Evolutionary conservation across 352 stramenopile species (phyloP).

Genomic region (Phytopythium delawarense): DNA sequence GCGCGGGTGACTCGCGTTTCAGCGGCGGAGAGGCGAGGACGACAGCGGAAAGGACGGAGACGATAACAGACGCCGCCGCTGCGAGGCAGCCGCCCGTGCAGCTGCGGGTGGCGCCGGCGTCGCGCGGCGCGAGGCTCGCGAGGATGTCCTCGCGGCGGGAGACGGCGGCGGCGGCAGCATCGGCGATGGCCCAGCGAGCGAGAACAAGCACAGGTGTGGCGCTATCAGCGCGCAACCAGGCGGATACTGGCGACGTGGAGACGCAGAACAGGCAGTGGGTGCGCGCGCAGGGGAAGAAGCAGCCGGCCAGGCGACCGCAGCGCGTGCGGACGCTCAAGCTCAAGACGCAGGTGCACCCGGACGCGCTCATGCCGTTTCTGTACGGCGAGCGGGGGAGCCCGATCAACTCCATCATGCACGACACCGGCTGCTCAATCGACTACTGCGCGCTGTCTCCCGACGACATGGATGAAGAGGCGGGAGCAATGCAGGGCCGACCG

Average conservation of each 20-base stretch:
- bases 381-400: constrained; percentile 48
- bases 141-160: constrained; percentile 1
- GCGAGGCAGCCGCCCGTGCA: neutral
- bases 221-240: no score
- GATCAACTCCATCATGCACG: constrained; percentile 46
- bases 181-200: neutral
- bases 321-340: constrained; percentile 59
- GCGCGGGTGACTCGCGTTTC: neutral
- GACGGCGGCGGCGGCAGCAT: neutral
- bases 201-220: neutral
- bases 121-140: neutral
- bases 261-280: neutral
- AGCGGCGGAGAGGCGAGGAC: neutral
- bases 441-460: constrained; percentile 58
- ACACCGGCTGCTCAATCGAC: constrained; percentile 51
- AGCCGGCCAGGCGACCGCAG: constrained; percentile 23
- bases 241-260: neutral
- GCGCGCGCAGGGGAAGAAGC: constrained; percentile 5
- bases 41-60: neutral
- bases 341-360: constrained; percentile 42
- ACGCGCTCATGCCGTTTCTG: constrained; percentile 53
- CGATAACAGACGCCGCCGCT: neutral
- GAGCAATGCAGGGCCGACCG: constrained; percentile 9
- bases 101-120: constrained; percentile 3
- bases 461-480: constrained; percentile 29